Base-by-base conservation (phyloP, 345 rosid genomes). In the Anacardium occidentale region DNA sequence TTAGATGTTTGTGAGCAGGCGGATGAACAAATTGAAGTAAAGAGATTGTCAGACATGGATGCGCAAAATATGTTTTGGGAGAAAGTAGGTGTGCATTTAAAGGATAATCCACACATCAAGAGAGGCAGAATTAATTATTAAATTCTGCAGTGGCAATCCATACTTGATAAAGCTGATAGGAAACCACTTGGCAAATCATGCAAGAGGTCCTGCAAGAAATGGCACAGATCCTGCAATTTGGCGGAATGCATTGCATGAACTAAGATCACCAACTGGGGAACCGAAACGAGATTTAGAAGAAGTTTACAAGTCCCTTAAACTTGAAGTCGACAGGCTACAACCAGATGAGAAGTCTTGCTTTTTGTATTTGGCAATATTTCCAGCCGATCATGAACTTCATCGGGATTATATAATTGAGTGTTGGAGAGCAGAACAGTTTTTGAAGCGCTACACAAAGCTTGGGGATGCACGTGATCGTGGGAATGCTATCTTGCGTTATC, bases 381-480 rank as follows among this genome's bases (percentile, higher is more conserved):
- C 79, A 13, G 21, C 48, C 0, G 72, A 64, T 10, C 65, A 42
- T 51, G 64, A 76, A 57, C 71, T 71, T 40, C 52, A 37, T 52
- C 57, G n/a, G n/a, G 72, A 76, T 40, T 60, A 71, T 59, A 50
- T 76, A 64, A 65, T 66, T 18, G 75, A 76, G 52, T 76, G 68
- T 25, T 76, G 76, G 75, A 66, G 63, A 45, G 64, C 72, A 1
- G 68, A 71, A 40, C 63, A 34, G 53, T 60, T 76, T 64, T 37
- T 71, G 64, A 52, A 14, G 56, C 20, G 18, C 15, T 47, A 5
- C 51, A 0, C 0, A 47, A 47, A 47, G 51, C 51, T 47, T 0
- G 9, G 15, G 15, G 15, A 47, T 10, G 51, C 51, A 25, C 57
- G 74, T 47, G 44, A 18, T 7, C 57, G 60, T 17, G 66, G 66